Evolutionary conservation across 2,329 filamentous ascomycete genomes (phyloP).

Genomic region (Akanthomyces dipterigenus): DNA sequence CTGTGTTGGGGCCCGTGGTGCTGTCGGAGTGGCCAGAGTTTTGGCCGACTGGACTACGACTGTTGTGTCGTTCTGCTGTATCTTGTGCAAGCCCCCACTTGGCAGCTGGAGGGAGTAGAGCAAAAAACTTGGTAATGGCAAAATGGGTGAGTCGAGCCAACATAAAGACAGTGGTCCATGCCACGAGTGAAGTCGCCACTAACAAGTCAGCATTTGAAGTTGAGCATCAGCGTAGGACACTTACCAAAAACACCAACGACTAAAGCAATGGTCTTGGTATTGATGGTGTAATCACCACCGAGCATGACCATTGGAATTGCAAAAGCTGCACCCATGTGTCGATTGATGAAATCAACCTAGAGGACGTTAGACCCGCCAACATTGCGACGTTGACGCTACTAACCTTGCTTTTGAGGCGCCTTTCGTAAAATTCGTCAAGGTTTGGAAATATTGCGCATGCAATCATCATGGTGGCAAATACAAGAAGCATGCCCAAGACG

Average conservation of each 20-base stretch:
- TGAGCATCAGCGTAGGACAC: slow-evolving; percentile 5
- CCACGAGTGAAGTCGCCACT: slow-evolving; percentile 30
- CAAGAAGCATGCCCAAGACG: slow-evolving; percentile 40
- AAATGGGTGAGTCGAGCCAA: slow-evolving; percentile 15
- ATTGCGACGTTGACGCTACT: neutral
- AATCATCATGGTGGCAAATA: slow-evolving; percentile 30
- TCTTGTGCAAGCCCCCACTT: neutral
- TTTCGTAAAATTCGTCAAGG: slow-evolving; percentile 23
- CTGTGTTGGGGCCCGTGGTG: neutral
- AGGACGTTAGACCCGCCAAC: neutral
- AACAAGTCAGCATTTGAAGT: slow-evolving; percentile 12
- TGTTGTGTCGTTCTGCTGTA: neutral
- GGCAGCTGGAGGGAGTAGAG: neutral
- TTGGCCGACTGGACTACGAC: too few relatives aligned
- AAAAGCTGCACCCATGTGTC: slow-evolving; percentile 45
- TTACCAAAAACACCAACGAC: slow-evolving; percentile 40
- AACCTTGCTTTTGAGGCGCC: slow-evolving; percentile 29
- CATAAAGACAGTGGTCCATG: slow-evolving; percentile 27
- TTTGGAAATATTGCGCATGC: slow-evolving; percentile 15
- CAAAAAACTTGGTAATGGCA: slow-evolving; percentile 11
- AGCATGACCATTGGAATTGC: slow-evolving; percentile 43
- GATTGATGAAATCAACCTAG: slow-evolving; percentile 44
- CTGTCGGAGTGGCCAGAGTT: neutral
- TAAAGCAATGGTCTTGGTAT: slow-evolving; percentile 29
- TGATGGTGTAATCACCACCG: slow-evolving; percentile 27